phyloP scores from a whole-genome alignment of 2,329 filamentous ascomycete species.

The Dactylella cylindrospora region DNA sequence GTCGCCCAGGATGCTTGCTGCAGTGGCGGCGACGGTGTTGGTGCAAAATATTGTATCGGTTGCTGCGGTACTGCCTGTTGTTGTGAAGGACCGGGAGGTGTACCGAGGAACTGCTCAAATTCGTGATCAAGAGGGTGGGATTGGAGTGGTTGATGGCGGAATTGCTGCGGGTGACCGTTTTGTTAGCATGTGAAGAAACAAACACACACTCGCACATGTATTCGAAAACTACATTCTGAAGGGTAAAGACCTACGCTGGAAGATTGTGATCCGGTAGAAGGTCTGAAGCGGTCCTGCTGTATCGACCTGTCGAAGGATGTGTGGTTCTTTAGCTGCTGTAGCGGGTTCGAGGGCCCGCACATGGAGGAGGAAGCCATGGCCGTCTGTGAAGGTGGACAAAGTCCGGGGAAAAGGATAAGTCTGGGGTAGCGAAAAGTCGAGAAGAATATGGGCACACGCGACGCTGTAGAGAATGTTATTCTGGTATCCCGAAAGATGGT shows the following conservation, averaged over 20 bases:
- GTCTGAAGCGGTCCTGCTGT: conserved; percentile 69
- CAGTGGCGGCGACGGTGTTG: conserved; percentile 47
- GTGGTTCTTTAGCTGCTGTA: conserved; percentile 73
- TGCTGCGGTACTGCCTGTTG: conserved; percentile 47
- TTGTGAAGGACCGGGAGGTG: conserved; percentile 49
- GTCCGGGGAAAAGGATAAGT: not conserved
- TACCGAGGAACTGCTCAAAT: conserved; percentile 64
- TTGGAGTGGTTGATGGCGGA: conserved; percentile 61
- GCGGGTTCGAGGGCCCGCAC: conserved; percentile 73
- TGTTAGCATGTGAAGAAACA: conserved; percentile 50
- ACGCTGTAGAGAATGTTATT: too few species aligned
- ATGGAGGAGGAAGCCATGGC: conserved; percentile 51
- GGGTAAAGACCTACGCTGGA: conserved; percentile 56
- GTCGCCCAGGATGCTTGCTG: conserved; percentile 51
- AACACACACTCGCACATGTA: not conserved
- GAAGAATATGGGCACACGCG: too few species aligned
- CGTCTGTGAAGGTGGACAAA: not conserved
- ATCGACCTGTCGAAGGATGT: conserved; percentile 67
- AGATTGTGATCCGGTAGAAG: conserved; percentile 56
- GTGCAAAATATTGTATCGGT: conserved; percentile 20
- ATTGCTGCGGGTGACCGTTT: conserved; percentile 56
- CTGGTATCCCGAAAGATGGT: too few species aligned
- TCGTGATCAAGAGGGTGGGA: conserved; percentile 64
- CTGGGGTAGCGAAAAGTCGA: not conserved
- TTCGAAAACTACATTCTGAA: not conserved